Base-by-base conservation (phyloP, 352 stramenopile species). In the Phytophthora nicotianae region DNA sequence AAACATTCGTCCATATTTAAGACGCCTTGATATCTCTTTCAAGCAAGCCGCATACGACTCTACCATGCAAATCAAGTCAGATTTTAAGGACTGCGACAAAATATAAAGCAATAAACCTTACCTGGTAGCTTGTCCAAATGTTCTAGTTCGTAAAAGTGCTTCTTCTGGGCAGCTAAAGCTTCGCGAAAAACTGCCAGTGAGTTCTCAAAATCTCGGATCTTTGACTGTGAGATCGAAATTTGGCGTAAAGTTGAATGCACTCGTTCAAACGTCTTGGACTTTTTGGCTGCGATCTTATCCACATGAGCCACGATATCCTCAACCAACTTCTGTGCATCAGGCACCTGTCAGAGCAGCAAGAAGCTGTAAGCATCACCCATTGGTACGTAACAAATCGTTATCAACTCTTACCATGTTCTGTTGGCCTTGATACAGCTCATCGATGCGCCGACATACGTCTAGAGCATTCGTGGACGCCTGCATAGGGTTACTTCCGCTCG, bases 161-260 rank as follows among this genome's bases (percentile, higher is more conserved):
- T 86, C 68, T 95, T 94, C 56, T 96, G 88, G 3, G 74, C 82
- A 24, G 59, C 50, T 50, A 93, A 50, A 14, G 86, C 88, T 42
- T 94, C 88, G 32, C 81, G 86, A 45, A 96, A 88, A 52, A 95
- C 87, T 6, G 75, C 72, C 35, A 96, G 37, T n/a, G 83, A 92
- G 52, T 89, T 90, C 49, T 95, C 88, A 75, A 96, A 96, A 66
- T 95, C 88, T n/a, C 86, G 82, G 50, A 96, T 96, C 54, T 90
- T 89, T 5, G 86, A 94, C 67, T 96, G 88, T n/a, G 72, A 76
- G 0, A 80, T 65, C 1, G 88, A 94, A 35, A 96, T 89, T 62
- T 86, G 77, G 10, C 82, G 79, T 54, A 96, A 32, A 41, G 77
- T 83, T 13, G 62, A 67, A 54, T 89, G 79, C 16, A 96, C 84